Evolutionary conservation across 2,329 filamentous ascomycete species (phyloP).

Genomic region (Cladophialophora immunda): DNA sequence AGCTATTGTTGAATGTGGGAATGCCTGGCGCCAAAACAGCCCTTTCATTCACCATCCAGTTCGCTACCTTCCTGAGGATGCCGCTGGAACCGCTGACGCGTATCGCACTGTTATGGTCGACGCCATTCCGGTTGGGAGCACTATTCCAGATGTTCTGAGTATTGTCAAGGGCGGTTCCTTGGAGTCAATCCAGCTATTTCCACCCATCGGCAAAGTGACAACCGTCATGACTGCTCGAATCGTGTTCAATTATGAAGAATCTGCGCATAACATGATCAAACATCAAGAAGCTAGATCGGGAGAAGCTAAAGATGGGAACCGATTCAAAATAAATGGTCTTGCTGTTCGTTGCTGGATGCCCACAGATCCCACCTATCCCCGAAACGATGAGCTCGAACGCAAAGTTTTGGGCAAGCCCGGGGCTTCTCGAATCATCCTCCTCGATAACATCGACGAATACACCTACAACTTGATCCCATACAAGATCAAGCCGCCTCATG

Average conservation of each 20-base stretch:
- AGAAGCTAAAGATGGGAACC: constrained; percentile 5
- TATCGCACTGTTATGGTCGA: constrained; percentile 42
- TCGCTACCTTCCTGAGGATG: constrained; percentile 37
- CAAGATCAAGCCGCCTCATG: constrained; percentile 24
- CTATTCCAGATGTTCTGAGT: constrained; percentile 33
- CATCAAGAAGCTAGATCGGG: constrained; percentile 24
- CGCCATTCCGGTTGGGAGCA: constrained; percentile 35
- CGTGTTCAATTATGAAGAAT: constrained; percentile 34
- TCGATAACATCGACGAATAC: constrained; percentile 27
- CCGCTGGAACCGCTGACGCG: constrained; percentile 27
- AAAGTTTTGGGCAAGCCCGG: constrained; percentile 30
- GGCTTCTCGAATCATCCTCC: constrained; percentile 37
- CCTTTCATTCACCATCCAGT: constrained; percentile 36
- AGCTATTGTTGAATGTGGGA: background rate
- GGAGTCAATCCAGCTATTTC: constrained; percentile 38
- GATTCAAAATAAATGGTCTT: constrained; percentile 33
- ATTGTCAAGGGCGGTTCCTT: constrained; percentile 35
- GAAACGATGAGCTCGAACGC: constrained; percentile 32
- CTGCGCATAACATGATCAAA: constrained; percentile 35
- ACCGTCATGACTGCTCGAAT: constrained; percentile 39
- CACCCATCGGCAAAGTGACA: constrained; percentile 33
- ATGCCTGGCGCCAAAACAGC: constrained; percentile 12
- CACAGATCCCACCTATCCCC: constrained; percentile 40
- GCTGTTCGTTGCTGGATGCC: constrained; percentile 37
- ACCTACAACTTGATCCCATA: constrained; percentile 21